These are phyloP conservation scores for Heritiera fomes DNA, from an alignment of 345 rosid species.

Conservation along the genomic window DNA sequence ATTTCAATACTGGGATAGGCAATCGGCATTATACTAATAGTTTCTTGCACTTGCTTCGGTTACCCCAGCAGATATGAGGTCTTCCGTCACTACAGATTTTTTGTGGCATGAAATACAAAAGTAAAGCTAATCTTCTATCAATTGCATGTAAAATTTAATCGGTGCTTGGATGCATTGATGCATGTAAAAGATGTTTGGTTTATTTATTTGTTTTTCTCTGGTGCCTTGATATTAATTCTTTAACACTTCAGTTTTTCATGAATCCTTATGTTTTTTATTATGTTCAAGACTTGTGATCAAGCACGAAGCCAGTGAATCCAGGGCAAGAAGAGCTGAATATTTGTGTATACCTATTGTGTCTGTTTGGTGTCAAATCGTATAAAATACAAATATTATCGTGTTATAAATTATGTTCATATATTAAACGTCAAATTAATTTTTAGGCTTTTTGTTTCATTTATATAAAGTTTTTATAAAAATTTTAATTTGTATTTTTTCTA, in stretches of 20 bases:
- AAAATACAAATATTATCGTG: too few relatives aligned
- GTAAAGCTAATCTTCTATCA: background rate
- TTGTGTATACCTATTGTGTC: too few relatives aligned
- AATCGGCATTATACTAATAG: background rate
- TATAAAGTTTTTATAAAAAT: too few relatives aligned
- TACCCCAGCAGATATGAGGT: background rate
- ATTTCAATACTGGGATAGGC: too few relatives aligned
- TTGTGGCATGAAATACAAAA: conserved; percentile 9
- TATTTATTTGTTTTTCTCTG: background rate
- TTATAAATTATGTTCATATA: too few relatives aligned
- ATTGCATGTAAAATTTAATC: conserved; percentile 6
- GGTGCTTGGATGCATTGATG: background rate
- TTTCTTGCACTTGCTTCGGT: background rate
- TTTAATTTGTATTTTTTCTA: too few relatives aligned
- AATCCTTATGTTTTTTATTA: too few relatives aligned
- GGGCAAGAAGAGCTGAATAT: background rate
- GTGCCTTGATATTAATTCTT: background rate
- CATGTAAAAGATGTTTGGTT: background rate
- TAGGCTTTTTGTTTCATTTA: too few relatives aligned
- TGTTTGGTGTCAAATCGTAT: too few relatives aligned
- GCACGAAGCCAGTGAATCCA: too few relatives aligned
- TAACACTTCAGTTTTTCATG: background rate
- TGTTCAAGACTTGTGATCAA: too few relatives aligned
- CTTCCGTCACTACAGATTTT: background rate
- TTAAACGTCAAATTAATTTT: too few relatives aligned